A percentile compares a stretch with the other conserved stretches of the same genome.
Evolutionary conservation across 2,329 filamentous ascomycete species (phyloP).

Genomic region (Colletotrichum liaoningense): DNA sequence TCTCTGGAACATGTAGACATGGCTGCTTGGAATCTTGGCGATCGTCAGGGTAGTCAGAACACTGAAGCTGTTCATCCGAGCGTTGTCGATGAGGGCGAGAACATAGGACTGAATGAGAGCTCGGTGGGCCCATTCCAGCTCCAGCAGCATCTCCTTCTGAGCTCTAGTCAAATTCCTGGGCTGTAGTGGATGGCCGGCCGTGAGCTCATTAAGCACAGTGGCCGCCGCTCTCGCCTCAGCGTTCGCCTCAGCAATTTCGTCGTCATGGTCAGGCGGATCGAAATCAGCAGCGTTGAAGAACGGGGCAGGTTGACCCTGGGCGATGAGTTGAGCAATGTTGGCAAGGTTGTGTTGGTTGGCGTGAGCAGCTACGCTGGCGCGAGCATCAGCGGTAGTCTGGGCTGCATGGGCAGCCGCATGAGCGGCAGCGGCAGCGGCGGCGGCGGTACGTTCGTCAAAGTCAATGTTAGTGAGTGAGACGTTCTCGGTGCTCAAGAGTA

Average conservation of each 20-base stretch:
- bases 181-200: conserved; percentile 52
- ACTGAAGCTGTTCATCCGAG: conserved; percentile 56
- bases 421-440: neutral
- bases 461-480: conserved; percentile 44
- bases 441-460: conserved; percentile 46
- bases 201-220: conserved; percentile 22
- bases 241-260: conserved; percentile 39
- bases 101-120: conserved; percentile 77
- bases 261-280: neutral
- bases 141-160: conserved; percentile 77
- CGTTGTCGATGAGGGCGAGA: conserved; percentile 72
- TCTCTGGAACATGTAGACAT: conserved; percentile 66
- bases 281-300: neutral
- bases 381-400: neutral
- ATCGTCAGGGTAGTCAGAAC: conserved; percentile 70
- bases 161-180: conserved; percentile 67
- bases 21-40: conserved; percentile 71
- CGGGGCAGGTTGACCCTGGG: neutral
- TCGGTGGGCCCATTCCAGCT: conserved; percentile 76
- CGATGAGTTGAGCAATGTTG: neutral
- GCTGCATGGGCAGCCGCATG: neutral
- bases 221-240: conserved; percentile 7
- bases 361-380: neutral
- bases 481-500: conserved; percentile 50
- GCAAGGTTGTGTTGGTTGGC: conserved; percentile 32